These are phyloP conservation scores for Sporothrix schenckii DNA, from an alignment of 2,329 filamentous ascomycete species.

Conservation along the genomic window DNA sequence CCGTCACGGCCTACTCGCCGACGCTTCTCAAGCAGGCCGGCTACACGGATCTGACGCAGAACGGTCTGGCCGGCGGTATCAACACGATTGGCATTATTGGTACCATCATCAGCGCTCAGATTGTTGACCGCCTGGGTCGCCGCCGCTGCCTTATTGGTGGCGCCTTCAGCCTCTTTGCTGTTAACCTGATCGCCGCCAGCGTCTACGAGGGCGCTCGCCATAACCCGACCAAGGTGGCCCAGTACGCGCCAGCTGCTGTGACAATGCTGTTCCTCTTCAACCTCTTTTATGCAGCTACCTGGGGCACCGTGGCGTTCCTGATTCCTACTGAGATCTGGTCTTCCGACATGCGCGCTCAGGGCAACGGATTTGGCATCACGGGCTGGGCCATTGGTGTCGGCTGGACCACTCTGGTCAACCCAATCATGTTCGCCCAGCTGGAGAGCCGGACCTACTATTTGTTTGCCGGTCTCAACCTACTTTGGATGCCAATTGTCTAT, in stretches of 20 bases:
- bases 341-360: constrained; percentile 59
- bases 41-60: constrained; percentile 47
- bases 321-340: constrained; percentile 61
- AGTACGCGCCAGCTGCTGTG: constrained; percentile 51
- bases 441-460: constrained; percentile 55
- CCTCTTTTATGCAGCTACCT: constrained; percentile 55
- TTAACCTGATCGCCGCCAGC: constrained; percentile 47
- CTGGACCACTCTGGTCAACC: constrained; percentile 56
- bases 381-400: constrained; percentile 63
- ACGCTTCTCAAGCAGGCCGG: constrained; percentile 43
- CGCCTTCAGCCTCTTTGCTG: constrained; percentile 45
- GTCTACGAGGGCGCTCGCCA: constrained; percentile 48
- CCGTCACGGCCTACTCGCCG: constrained; percentile 47
- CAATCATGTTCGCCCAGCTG: constrained; percentile 55
- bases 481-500: constrained; percentile 55
- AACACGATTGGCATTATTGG: constrained; percentile 57
- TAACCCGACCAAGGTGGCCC: constrained; percentile 43
- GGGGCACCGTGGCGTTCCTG: constrained; percentile 54
- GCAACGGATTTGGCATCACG: constrained; percentile 61
- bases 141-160: constrained; percentile 48
- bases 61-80: constrained; percentile 54
- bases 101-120: constrained; percentile 55
- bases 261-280: constrained; percentile 56
- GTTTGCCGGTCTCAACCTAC: constrained; percentile 55
- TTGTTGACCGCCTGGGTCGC: constrained; percentile 55